Percentiles rank a stretch among this genome's conserved stretches.
Evolutionary conservation across 495 filamentous ascomycete genomes (phyloP).

Genomic region (Penicillium cosmopolitanum): DNA sequence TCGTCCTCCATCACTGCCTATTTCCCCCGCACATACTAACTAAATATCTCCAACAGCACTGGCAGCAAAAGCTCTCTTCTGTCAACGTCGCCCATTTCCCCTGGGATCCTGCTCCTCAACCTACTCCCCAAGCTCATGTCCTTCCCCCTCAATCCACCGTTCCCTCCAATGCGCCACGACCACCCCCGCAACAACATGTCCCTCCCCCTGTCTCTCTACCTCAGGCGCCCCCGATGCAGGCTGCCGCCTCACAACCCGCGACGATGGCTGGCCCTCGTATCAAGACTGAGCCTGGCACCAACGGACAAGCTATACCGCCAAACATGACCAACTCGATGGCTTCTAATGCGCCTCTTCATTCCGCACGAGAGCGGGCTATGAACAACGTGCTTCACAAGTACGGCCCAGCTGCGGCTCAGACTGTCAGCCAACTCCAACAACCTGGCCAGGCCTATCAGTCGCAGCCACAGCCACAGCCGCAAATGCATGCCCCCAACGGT

Average conservation of each 20-base stretch:
- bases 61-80: constrained; percentile 87
- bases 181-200: constrained; percentile 36
- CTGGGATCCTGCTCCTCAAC: constrained; percentile 78
- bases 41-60: constrained; percentile 63
- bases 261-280: constrained; percentile 55
- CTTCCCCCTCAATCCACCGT: constrained; percentile 54
- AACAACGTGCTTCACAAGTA: constrained; percentile 70
- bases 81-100: constrained; percentile 85
- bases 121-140: constrained; percentile 44
- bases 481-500: constrained; percentile 49
- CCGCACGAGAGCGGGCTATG: constrained; percentile 69
- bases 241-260: constrained; percentile 5
- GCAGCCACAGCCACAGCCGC: constrained; percentile 48
- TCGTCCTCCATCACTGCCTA: constrained; percentile 10
- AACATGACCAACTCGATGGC: constrained; percentile 41
- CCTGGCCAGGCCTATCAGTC: constrained; percentile 43
- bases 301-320: constrained; percentile 49
- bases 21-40: constrained; percentile 9
- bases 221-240: constrained; percentile 32
- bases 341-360: constrained; percentile 43
- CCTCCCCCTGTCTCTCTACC: constrained; percentile 36
- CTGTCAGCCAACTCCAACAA: constrained; percentile 65
- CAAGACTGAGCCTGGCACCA: constrained; percentile 74
- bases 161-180: constrained; percentile 62
- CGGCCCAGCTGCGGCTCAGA: constrained; percentile 69